Conservation (phyloP, 352 stramenopile genomes). For the Phytopythium helicoides region DNA sequence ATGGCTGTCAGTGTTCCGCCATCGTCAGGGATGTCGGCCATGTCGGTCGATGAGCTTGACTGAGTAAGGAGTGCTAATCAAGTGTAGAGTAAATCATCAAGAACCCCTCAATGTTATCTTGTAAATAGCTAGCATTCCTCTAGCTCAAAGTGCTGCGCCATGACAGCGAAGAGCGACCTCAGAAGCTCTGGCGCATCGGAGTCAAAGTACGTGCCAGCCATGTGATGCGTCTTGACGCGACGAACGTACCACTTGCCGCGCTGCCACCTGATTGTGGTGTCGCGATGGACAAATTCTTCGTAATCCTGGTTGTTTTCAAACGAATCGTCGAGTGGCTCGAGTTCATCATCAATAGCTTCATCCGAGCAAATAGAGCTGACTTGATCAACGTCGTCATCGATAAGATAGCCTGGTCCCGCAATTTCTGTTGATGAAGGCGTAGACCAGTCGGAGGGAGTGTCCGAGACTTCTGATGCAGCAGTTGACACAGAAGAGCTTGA, state of each 20-base stretch:
- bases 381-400: background rate
- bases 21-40: no score
- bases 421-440: slow-evolving; percentile 4
- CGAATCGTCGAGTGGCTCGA: background rate
- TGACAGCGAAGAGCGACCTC: slow-evolving; percentile 57
- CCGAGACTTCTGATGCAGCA: slow-evolving; percentile 25
- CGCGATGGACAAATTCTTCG: slow-evolving; percentile 7
- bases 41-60: no score
- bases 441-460: slow-evolving; percentile 8
- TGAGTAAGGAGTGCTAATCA: no score
- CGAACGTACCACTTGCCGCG: slow-evolving; percentile 60
- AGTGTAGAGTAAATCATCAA: no score
- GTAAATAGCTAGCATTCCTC: background rate
- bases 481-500: slow-evolving; percentile 51
- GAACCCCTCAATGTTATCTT: no score
- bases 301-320: slow-evolving; percentile 21
- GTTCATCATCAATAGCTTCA: background rate
- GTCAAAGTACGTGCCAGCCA: slow-evolving; percentile 65
- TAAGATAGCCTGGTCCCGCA: background rate
- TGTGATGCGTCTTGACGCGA: slow-evolving; percentile 64
- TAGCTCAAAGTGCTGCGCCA: slow-evolving; percentile 41
- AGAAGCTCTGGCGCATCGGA: slow-evolving; percentile 49
- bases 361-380: background rate
- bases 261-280: slow-evolving; percentile 8
- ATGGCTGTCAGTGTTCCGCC: slow-evolving; percentile 6